These are phyloP conservation scores for Jamesozyma hellenica DNA, from an alignment of 805 yeast genomes.

Conservation along the genomic window DNA sequence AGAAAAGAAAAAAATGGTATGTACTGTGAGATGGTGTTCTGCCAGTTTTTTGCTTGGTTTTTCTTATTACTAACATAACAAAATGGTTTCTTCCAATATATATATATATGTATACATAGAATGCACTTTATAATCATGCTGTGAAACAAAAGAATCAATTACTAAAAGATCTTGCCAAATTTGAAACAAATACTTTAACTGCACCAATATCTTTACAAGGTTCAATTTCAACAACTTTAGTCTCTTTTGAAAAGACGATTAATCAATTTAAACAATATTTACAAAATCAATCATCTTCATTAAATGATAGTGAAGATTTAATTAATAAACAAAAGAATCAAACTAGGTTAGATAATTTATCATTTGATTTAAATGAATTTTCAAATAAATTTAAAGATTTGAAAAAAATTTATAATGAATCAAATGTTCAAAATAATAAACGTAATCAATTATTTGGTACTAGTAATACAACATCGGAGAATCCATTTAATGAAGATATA, in stretches of 20 bases:
- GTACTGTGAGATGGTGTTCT: too few relatives aligned
- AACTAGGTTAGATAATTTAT: conserved; percentile 51
- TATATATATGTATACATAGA: conserved; percentile 34
- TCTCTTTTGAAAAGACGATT: conserved; percentile 65
- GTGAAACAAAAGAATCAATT: conserved; percentile 71
- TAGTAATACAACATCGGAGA: conserved; percentile 7
- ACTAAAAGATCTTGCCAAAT: conserved; percentile 53
- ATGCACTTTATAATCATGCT: conserved; percentile 83
- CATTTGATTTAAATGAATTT: conserved; percentile 28
- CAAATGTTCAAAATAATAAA: conserved; percentile 8
- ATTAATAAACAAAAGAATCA: conserved; percentile 36
- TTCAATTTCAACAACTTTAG: conserved; percentile 45
- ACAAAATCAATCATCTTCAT: conserved; percentile 41
- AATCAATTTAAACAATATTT: conserved; percentile 40
- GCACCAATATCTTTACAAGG: conserved; percentile 73
- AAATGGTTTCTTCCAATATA: too few relatives aligned
- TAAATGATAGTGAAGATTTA: conserved; percentile 9
- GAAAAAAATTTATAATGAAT: conserved; percentile 22
- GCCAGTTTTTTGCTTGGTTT: too few relatives aligned
- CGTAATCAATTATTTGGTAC: conserved; percentile 14
- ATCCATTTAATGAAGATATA: conserved; percentile 20
- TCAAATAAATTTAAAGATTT: conserved; percentile 28
- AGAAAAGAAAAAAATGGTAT: too few relatives aligned
- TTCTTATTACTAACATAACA: too few relatives aligned
- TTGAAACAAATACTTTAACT: conserved; percentile 51